phyloP scores from a whole-genome alignment of 2,329 filamentous ascomycete genomes.

The Juglanconis juglandina region DNA sequence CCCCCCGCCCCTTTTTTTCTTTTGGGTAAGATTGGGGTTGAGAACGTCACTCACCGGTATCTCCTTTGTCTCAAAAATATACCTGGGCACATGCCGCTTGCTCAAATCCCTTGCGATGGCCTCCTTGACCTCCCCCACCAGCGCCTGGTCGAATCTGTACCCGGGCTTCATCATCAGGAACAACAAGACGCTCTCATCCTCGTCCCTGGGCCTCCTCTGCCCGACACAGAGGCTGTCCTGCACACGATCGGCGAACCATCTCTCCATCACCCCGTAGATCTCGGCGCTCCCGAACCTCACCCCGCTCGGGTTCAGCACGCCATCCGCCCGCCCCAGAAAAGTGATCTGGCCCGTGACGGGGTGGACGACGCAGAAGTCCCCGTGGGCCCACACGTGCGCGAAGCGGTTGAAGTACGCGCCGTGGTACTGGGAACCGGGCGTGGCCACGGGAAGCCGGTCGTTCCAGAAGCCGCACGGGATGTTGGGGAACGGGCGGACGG shows the following conservation, averaged over 20 bases:
- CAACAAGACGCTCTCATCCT: slow-evolving; percentile 81
- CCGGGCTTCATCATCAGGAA: slow-evolving; percentile 75
- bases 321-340: slow-evolving; percentile 80
- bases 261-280: slow-evolving; percentile 90
- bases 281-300: slow-evolving; percentile 91
- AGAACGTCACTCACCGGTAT: slow-evolving; percentile 62
- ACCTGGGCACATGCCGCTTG: slow-evolving; percentile 72
- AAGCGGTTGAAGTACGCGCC: slow-evolving; percentile 69
- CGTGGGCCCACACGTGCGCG: slow-evolving; percentile 78
- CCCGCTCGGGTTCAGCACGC: slow-evolving; percentile 86
- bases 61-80: slow-evolving; percentile 74
- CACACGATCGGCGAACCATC: slow-evolving; percentile 73
- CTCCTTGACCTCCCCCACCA: slow-evolving; percentile 59
- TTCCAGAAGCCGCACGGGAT: slow-evolving; percentile 91
- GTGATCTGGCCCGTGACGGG: slow-evolving; percentile 77
- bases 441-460: slow-evolving; percentile 28
- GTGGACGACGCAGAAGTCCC: slow-evolving; percentile 76
- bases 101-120: slow-evolving; percentile 65
- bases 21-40: not conserved
- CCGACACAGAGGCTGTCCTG: slow-evolving; percentile 89
- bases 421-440: no score
- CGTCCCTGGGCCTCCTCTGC: slow-evolving; percentile 62
- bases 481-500: slow-evolving; percentile 80
- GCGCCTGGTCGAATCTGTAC: slow-evolving; percentile 42
- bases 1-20: no score